Conservation (phyloP, 805 yeast species). For the Lipomyces chichibuensis region DNA sequence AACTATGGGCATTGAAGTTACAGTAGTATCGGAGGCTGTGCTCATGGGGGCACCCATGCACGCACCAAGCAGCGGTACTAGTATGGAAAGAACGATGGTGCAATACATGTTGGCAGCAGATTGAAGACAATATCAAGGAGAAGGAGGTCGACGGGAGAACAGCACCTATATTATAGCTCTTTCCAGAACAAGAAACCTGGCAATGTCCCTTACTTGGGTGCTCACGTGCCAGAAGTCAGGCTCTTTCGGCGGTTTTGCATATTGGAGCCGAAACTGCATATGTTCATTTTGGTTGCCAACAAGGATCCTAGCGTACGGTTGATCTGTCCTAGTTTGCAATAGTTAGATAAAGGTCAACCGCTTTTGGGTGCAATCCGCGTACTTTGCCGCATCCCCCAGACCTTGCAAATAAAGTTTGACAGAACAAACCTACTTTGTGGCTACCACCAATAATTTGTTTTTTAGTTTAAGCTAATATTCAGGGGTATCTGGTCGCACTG, state of each 20-base stretch:
- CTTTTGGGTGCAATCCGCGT: background rate
- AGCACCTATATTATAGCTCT: background rate
- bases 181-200: background rate
- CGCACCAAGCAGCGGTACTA: background rate
- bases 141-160: background rate
- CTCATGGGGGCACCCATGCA: background rate
- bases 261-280: background rate
- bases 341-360: background rate
- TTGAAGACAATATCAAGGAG: background rate
- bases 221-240: background rate
- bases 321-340: background rate
- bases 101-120: background rate
- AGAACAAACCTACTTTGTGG: background rate
- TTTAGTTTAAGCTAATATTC: background rate
- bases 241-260: background rate
- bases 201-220: background rate
- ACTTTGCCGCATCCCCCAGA: background rate
- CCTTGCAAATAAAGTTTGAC: background rate
- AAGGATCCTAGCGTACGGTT: background rate
- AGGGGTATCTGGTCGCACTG: background rate
- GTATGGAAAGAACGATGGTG: background rate
- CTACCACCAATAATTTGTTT: background rate
- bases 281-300: background rate
- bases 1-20: conserved; percentile 15
- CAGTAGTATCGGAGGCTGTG: background rate